Evolutionary conservation across 208 protist genomes (phyloP).

Genomic region (Acanthamoeba sp.): DNA sequence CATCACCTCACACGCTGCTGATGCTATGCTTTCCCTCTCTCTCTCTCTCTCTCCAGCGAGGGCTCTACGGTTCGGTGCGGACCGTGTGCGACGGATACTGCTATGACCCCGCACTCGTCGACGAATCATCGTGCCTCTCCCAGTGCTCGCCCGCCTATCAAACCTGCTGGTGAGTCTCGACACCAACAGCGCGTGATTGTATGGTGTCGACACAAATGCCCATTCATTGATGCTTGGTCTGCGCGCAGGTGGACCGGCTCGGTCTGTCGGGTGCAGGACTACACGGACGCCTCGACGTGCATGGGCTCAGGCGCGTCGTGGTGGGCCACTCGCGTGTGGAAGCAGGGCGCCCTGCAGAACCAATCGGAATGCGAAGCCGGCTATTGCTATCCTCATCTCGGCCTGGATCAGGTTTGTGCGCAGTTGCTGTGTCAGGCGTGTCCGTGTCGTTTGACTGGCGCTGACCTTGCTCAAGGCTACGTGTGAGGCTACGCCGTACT

Average conservation of each 20-base stretch:
- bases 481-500: constrained; percentile 4
- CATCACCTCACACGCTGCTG: too few relatives aligned
- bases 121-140: background rate
- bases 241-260: background rate
- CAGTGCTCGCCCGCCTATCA: background rate
- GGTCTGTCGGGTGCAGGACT: background rate
- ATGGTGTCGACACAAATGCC: too few relatives aligned
- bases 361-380: constrained; percentile 30
- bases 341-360: constrained; percentile 24
- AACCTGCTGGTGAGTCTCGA: background rate
- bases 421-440: background rate
- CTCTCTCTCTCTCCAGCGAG: background rate
- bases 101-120: background rate
- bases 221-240: background rate
- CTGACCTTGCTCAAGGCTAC: background rate
- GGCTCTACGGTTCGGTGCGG: background rate
- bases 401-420: constrained; percentile 25
- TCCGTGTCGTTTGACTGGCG: background rate
- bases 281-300: background rate
- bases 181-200: too few relatives aligned
- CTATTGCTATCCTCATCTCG: constrained; percentile 41
- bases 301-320: background rate
- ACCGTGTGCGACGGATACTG: constrained; percentile 32
- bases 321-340: constrained; percentile 34
- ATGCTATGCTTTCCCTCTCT: background rate